Evolutionary conservation across 805 yeast species (phyloP).

Genomic region (Saturnispora mendoncae): DNA sequence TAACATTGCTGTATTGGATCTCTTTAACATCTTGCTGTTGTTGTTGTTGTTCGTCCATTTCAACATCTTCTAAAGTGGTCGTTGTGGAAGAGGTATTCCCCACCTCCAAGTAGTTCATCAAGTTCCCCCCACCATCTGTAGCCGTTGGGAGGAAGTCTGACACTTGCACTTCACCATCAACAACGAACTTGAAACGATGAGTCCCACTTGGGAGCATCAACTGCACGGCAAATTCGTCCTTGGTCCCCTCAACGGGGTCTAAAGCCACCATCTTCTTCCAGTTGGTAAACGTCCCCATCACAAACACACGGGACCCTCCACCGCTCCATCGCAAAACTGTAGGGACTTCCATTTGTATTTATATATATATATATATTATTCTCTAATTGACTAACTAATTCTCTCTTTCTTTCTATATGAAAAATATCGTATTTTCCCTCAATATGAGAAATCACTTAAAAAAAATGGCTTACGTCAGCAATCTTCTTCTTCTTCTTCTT

Average conservation of each 20-base stretch:
- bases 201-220: constrained; percentile 83
- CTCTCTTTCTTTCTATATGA: too few relatives aligned
- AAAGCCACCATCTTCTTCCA: constrained; percentile 98
- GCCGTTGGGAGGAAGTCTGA: constrained; percentile 91
- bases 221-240: constrained; percentile 54
- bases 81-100: constrained; percentile 38
- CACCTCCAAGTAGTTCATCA: constrained; percentile 88
- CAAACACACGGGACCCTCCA: constrained; percentile 93
- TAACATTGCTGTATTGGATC: constrained; percentile 29
- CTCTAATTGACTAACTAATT: too few relatives aligned
- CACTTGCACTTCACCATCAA: constrained; percentile 85
- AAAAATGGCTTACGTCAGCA: too few relatives aligned
- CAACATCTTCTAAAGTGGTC: constrained; percentile 27
- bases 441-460: too few relatives aligned
- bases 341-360: constrained; percentile 28
- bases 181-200: constrained; percentile 87
- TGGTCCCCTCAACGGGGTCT: constrained; percentile 38
- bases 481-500: too few relatives aligned
- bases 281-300: constrained; percentile 95
- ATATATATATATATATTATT: too few relatives aligned
- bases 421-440: too few relatives aligned
- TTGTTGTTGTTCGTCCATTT: too few relatives aligned
- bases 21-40: neutral
- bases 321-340: constrained; percentile 85
- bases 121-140: constrained; percentile 93